A percentile compares a stretch with the other conserved stretches of the same genome.
Evolutionary conservation across 192 early-diverging fungal genomes (phyloP).

Genomic region (Coemansia sp.): DNA sequence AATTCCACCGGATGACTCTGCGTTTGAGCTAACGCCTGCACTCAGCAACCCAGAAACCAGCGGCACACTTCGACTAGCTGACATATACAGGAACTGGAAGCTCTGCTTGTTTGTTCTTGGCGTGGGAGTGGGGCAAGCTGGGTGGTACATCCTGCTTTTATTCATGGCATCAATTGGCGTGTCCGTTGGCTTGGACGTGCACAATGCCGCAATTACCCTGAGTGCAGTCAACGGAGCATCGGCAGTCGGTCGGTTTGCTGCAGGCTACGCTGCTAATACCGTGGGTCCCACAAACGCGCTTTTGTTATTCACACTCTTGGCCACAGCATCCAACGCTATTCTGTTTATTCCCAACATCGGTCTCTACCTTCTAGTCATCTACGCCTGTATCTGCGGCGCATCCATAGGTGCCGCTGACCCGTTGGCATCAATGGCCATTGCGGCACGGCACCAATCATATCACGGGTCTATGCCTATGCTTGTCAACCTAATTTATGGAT

Average conservation of each 20-base stretch:
- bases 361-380: slow-evolving; percentile 32
- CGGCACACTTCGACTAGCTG: not conserved
- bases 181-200: slow-evolving; percentile 43
- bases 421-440: slow-evolving; percentile 40
- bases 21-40: not conserved
- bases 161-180: slow-evolving; percentile 50
- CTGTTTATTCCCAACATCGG: slow-evolving; percentile 35
- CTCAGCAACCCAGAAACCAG: not conserved
- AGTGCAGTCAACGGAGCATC: slow-evolving; percentile 50
- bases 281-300: slow-evolving; percentile 47
- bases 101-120: slow-evolving; percentile 48
- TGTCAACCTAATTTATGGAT: slow-evolving; percentile 36
- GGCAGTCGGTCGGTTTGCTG: slow-evolving; percentile 42
- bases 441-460: slow-evolving; percentile 36
- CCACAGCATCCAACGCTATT: slow-evolving; percentile 34
- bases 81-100: slow-evolving; percentile 26
- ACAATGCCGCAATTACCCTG: slow-evolving; percentile 47
- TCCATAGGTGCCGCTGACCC: slow-evolving; percentile 48
- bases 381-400: slow-evolving; percentile 44
- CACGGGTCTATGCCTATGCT: slow-evolving; percentile 18
- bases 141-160: slow-evolving; percentile 46
- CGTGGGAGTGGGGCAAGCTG: slow-evolving; percentile 38
- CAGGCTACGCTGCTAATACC: slow-evolving; percentile 43
- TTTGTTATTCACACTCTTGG: slow-evolving; percentile 22
- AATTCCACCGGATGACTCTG: not conserved